These are phyloP conservation scores for Aspergillus novoparasiticus DNA, from an alignment of 2,329 filamentous ascomycete genomes.

Conservation along the genomic window DNA sequence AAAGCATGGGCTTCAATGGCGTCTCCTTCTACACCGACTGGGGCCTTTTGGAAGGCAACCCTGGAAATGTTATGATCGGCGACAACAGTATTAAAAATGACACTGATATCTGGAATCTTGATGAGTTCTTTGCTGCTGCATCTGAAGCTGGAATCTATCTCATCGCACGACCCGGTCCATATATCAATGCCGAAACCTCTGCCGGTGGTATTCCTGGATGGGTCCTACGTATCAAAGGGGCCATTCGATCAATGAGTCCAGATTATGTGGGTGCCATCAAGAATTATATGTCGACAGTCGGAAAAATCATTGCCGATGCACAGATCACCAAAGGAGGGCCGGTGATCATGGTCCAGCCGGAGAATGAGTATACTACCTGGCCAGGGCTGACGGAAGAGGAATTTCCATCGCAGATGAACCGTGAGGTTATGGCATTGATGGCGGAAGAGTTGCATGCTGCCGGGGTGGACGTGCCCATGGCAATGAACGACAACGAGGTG, in stretches of 20 bases:
- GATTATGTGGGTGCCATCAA: slow-evolving; percentile 64
- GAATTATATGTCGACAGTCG: slow-evolving; percentile 53
- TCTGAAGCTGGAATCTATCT: slow-evolving; percentile 60
- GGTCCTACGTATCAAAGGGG: slow-evolving; percentile 68
- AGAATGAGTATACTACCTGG: slow-evolving; percentile 71
- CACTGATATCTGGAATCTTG: slow-evolving; percentile 41
- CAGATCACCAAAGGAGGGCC: slow-evolving; percentile 81
- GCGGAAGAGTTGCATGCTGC: slow-evolving; percentile 61
- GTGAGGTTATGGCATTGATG: slow-evolving; percentile 56
- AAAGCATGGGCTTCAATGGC: slow-evolving; percentile 72
- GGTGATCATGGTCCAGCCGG: slow-evolving; percentile 73
- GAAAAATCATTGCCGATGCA: slow-evolving; percentile 50
- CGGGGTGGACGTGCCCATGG: slow-evolving; percentile 43
- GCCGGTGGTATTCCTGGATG: slow-evolving; percentile 80
- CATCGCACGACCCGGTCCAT: slow-evolving; percentile 68
- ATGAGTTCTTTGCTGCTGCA: slow-evolving; percentile 45
- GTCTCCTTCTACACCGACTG: slow-evolving; percentile 63
- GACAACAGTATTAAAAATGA: slow-evolving; percentile 59
- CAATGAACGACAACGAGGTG: slow-evolving; percentile 30
- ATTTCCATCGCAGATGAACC: slow-evolving; percentile 35
- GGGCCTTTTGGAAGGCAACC: slow-evolving; percentile 60
- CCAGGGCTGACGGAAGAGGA: not conserved
- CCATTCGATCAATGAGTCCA: slow-evolving; percentile 41
- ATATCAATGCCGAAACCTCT: slow-evolving; percentile 74
- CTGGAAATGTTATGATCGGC: slow-evolving; percentile 65